Conservation (phyloP, 495 filamentous ascomycete species). For the Hyaloscypha finlandica region DNA sequence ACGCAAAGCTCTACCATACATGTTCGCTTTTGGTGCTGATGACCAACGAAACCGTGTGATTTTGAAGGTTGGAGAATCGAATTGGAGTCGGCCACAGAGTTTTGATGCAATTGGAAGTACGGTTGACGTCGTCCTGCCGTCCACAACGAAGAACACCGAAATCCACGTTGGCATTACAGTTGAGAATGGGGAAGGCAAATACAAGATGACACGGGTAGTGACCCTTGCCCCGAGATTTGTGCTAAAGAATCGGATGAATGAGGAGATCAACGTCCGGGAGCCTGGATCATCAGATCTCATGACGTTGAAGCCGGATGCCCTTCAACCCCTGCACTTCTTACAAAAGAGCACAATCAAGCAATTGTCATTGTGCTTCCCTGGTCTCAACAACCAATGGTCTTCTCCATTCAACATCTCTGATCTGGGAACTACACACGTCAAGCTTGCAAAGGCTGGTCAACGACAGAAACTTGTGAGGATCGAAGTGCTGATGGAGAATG, state of each 20-base stretch:
- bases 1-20: conserved; percentile 80
- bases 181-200: conserved; percentile 91
- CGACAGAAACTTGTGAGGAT: conserved; percentile 85
- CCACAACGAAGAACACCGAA: conserved; percentile 68
- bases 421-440: conserved; percentile 87
- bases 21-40: conserved; percentile 90
- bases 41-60: conserved; percentile 88
- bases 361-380: conserved; percentile 89
- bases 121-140: conserved; percentile 79
- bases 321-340: conserved; percentile 85
- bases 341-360: conserved; percentile 80
- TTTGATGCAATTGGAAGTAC: conserved; percentile 98
- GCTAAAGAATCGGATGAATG: conserved; percentile 86
- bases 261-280: conserved; percentile 87
- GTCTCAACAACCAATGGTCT: conserved; percentile 96
- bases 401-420: conserved; percentile 97
- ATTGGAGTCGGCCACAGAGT: conserved; percentile 96
- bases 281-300: conserved; percentile 81
- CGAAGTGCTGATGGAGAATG: conserved; percentile 86
- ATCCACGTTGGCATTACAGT: conserved; percentile 89
- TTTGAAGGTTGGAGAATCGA: conserved; percentile 82
- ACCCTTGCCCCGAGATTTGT: conserved; percentile 93
- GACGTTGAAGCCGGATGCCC: conserved; percentile 69
- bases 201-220: conserved; percentile 93
- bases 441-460: conserved; percentile 86